These are phyloP conservation scores for Aspergillus chevalieri DNA, from an alignment of 2,329 filamentous ascomycete species.

Conservation along the genomic window DNA sequence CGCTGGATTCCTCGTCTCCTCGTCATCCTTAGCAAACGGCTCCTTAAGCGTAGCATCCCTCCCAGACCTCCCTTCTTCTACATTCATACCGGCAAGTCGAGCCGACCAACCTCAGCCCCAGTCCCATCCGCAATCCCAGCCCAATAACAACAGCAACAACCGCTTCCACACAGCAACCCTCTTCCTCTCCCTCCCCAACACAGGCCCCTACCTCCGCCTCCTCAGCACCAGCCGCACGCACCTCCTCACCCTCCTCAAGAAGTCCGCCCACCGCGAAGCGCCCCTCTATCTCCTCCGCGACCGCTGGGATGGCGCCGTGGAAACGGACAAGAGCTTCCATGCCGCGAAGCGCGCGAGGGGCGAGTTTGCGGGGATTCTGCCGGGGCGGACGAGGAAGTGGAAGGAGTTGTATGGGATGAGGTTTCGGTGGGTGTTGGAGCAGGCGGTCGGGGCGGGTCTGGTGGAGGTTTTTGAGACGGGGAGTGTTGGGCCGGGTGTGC, in stretches of 20 bases:
- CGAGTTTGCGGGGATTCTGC: constrained; percentile 50
- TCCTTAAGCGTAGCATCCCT: constrained; percentile 39
- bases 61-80: constrained; percentile 19
- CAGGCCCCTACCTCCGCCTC: constrained; percentile 55
- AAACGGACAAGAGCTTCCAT: constrained; percentile 38
- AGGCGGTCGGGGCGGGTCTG: constrained; percentile 55
- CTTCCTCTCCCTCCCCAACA: constrained; percentile 54
- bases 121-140: neutral
- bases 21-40: constrained; percentile 36
- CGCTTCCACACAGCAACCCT: constrained; percentile 27
- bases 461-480: constrained; percentile 60
- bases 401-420: constrained; percentile 53
- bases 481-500: constrained; percentile 53
- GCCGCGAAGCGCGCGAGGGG: constrained; percentile 50
- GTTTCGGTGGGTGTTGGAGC: constrained; percentile 57
- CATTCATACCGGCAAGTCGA: constrained; percentile 22
- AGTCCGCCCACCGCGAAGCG: constrained; percentile 49
- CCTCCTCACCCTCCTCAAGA: constrained; percentile 47
- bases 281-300: constrained; percentile 51
- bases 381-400: constrained; percentile 59
- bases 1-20: constrained; percentile 51
- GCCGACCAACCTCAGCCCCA: constrained; percentile 3
- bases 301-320: constrained; percentile 59
- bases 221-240: constrained; percentile 51
- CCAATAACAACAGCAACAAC: neutral